Conservation (phyloP, 2,329 filamentous ascomycete species). For the Phialophora macrospora region DNA sequence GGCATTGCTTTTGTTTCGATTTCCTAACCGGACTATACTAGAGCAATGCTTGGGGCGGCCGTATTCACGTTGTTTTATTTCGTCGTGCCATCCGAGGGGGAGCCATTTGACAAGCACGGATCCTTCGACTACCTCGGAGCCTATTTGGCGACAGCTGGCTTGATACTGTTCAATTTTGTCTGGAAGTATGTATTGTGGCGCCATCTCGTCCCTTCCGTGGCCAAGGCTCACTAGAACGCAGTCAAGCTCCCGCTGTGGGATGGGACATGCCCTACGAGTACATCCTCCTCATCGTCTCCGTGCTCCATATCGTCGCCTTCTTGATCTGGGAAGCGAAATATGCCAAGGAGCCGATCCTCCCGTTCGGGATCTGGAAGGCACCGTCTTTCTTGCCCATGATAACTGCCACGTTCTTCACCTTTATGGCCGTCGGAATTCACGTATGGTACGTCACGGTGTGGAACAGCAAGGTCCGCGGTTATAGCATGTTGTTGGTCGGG, state of each 20-base stretch:
- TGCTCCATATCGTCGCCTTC: conserved; percentile 45
- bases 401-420: conserved; percentile 52
- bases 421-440: conserved; percentile 56
- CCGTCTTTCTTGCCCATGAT: conserved; percentile 53
- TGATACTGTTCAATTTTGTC: conserved; percentile 58
- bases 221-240: conserved; percentile 17
- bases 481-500: conserved; percentile 49
- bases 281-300: conserved; percentile 46
- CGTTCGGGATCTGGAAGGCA: conserved; percentile 52
- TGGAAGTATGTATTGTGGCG: conserved; percentile 51
- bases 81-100: conserved; percentile 41
- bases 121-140: conserved; percentile 51
- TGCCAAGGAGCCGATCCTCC: conserved; percentile 53
- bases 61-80: conserved; percentile 39
- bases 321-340: conserved; percentile 51
- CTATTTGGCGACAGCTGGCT: conserved; percentile 46
- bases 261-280: conserved; percentile 54
- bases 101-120: conserved; percentile 46
- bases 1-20: neutral
- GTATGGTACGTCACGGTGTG: conserved; percentile 56
- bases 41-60: conserved; percentile 39
- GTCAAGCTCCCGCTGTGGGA: conserved; percentile 53
- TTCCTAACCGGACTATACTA: conserved; percentile 4
- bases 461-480: conserved; percentile 52
- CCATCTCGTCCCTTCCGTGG: neutral